phyloP scores from a whole-genome alignment of 1,284 basidiomycete species.

The Marasmius sp. region DNA sequence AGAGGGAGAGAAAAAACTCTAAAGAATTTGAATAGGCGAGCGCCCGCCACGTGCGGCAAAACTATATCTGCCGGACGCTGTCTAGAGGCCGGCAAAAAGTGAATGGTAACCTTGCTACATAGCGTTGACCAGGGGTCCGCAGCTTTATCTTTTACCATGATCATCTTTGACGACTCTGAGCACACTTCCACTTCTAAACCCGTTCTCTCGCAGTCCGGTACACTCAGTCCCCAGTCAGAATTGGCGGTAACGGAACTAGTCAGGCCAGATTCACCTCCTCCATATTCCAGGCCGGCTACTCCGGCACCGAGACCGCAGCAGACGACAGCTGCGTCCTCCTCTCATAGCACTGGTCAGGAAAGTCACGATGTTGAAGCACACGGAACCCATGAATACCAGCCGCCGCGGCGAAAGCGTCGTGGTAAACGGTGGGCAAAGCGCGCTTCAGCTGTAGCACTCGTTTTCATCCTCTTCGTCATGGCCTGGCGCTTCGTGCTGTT shows the following conservation, averaged over 20 bases:
- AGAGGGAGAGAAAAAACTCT: background rate
- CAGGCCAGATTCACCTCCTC: background rate
- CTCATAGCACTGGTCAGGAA: background rate
- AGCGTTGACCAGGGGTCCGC: background rate
- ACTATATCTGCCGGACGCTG: background rate
- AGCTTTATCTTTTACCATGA: slow-evolving; percentile 6
- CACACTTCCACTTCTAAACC: background rate
- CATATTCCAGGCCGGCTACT: background rate
- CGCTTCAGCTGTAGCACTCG: background rate
- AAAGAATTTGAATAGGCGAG: background rate
- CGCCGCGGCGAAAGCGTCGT: background rate
- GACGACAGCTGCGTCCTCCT: background rate
- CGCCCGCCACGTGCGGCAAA: background rate
- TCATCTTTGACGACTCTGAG: slow-evolving; percentile 5
- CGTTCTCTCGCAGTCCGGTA: background rate
- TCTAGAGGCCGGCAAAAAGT: background rate
- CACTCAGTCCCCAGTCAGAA: background rate
- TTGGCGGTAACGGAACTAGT: background rate
- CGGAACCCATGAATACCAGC: too few species aligned
- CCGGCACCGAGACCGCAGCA: background rate
- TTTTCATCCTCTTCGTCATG: background rate
- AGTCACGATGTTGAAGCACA: background rate
- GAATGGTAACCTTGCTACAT: background rate
- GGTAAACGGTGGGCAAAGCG: background rate
- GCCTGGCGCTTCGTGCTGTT: background rate